Conservation (phyloP, 208 protist species). For the Trypanosoma lewisi region DNA sequence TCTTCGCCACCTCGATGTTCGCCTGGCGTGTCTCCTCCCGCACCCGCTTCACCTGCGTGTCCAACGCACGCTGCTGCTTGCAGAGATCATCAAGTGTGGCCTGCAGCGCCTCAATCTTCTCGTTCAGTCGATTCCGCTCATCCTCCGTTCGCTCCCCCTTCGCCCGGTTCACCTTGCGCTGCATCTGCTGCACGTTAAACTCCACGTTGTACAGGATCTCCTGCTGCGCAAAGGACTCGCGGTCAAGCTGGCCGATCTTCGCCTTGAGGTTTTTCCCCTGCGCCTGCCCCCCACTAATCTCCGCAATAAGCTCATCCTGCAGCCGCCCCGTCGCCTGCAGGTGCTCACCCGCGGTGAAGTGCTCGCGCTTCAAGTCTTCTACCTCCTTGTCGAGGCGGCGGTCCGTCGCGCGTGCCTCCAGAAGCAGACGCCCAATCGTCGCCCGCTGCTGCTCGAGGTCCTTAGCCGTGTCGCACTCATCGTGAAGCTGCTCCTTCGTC, state of each 20-base stretch:
- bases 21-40: slow-evolving; percentile 76
- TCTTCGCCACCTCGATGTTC: slow-evolving; percentile 47
- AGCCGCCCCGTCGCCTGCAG: slow-evolving; percentile 53
- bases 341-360: slow-evolving; percentile 83
- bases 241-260: slow-evolving; percentile 84
- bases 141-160: slow-evolving; percentile 91
- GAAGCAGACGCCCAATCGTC: slow-evolving; percentile 59
- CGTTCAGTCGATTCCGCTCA: slow-evolving; percentile 82
- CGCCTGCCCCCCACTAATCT: slow-evolving; percentile 82
- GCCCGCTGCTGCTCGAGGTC: slow-evolving; percentile 68
- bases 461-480: slow-evolving; percentile 36
- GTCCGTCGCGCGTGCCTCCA: slow-evolving; percentile 49
- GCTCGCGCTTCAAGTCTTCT: slow-evolving; percentile 72
- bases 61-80: slow-evolving; percentile 74
- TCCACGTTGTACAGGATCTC: slow-evolving; percentile 94
- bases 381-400: slow-evolving; percentile 69
- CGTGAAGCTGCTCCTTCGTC: slow-evolving; percentile 31
- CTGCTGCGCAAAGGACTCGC: slow-evolving; percentile 88
- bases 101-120: slow-evolving; percentile 86
- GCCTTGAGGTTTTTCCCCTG: slow-evolving; percentile 83
- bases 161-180: slow-evolving; percentile 90
- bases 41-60: slow-evolving; percentile 90
- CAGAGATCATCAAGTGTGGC: slow-evolving; percentile 76
- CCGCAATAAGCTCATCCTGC: slow-evolving; percentile 72
- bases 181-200: slow-evolving; percentile 95